Conservation (phyloP, 1,284 basidiomycete genomes). For the Ceratobasidium theobromae region DNA sequence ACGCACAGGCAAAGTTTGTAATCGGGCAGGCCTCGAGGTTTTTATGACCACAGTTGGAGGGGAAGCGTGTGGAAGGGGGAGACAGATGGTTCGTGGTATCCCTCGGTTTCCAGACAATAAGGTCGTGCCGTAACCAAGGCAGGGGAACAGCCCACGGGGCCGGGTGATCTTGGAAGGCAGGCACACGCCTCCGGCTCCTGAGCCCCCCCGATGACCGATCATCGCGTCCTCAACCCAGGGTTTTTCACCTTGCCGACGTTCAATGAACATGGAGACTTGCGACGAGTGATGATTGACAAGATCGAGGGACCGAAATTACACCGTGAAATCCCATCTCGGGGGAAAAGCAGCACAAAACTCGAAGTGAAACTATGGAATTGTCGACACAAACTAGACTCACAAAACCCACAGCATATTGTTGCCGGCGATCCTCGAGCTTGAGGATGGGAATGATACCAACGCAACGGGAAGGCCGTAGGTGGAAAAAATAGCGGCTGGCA, state of each 20-base stretch:
- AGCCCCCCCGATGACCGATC: too few species aligned
- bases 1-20: slow-evolving; percentile 20
- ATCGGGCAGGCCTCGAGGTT: slow-evolving; percentile 32
- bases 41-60: not conserved
- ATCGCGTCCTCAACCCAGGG: not conserved
- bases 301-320: slow-evolving; percentile 30
- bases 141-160: not conserved
- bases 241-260: slow-evolving; percentile 25
- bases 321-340: not conserved
- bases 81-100: not conserved
- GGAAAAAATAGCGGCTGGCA: too few species aligned
- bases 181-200: too few species aligned
- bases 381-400: too few species aligned
- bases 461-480: too few species aligned
- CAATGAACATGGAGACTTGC: not conserved
- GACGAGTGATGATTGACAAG: slow-evolving; percentile 3
- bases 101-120: slow-evolving; percentile 15
- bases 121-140: slow-evolving; percentile 25
- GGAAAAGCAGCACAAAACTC: too few species aligned
- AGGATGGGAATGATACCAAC: too few species aligned
- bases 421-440: too few species aligned
- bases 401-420: too few species aligned
- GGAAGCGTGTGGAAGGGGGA: not conserved
- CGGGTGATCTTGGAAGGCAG: not conserved
- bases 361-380: too few species aligned